phyloP scores from a whole-genome alignment of 2,329 filamentous ascomycete genomes.

The Xylariales sp. region DNA sequence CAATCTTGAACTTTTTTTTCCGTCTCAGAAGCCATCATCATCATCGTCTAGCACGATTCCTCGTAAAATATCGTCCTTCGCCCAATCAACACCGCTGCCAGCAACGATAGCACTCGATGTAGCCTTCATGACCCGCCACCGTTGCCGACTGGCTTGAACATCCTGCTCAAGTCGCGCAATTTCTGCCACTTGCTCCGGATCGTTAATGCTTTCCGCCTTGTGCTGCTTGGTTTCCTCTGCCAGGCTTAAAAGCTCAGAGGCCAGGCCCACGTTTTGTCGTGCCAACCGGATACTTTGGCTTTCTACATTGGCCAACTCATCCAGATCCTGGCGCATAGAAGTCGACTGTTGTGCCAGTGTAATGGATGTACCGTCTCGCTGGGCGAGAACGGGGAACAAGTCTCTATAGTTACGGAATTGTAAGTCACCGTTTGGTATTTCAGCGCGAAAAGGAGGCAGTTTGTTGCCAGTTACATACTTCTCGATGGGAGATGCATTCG shows the following conservation, averaged over 20 bases:
- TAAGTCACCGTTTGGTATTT: no score
- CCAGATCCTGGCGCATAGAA: constrained; percentile 44
- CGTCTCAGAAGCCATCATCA: constrained; percentile 7
- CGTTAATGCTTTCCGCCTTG: constrained; percentile 43
- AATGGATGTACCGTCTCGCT: constrained; percentile 64
- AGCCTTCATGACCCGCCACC: constrained; percentile 72
- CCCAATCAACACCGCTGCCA: constrained; percentile 82
- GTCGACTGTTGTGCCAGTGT: constrained; percentile 56
- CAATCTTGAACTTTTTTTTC: no score
- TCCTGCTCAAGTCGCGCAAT: constrained; percentile 55
- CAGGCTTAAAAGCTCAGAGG: constrained; percentile 59
- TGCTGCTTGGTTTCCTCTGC: constrained; percentile 50
- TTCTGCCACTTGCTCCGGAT: constrained; percentile 48
- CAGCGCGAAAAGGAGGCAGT: no score
- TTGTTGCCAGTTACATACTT: no score
- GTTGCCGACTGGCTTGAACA: constrained; percentile 57
- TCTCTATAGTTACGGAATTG: no score
- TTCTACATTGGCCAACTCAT: constrained; percentile 52
- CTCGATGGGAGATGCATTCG: constrained; percentile 61
- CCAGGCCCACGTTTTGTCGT: constrained; percentile 58
- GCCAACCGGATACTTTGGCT: constrained; percentile 52
- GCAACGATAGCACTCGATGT: constrained; percentile 74
- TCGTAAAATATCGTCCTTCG: constrained; percentile 60
- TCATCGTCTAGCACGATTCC: constrained; percentile 64
- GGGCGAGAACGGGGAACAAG: constrained; percentile 60